phyloP scores from a whole-genome alignment of 2,329 filamentous ascomycete species.

The Rutstroemia sp. region DNA sequence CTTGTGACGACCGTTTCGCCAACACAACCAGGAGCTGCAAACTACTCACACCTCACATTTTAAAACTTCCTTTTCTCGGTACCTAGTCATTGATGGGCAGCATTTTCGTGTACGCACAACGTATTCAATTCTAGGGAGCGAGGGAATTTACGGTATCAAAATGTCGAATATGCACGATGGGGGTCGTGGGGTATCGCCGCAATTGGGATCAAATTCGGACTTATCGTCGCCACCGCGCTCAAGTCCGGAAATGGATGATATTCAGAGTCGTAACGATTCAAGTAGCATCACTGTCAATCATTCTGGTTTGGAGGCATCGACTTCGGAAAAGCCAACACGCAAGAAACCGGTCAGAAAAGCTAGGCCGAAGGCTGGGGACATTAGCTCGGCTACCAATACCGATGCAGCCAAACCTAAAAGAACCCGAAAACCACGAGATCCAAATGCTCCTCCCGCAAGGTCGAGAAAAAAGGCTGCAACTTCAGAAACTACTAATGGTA shows the following conservation, averaged over 20 bases:
- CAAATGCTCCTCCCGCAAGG: slow-evolving; percentile 47
- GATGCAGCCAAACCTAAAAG: slow-evolving; percentile 40
- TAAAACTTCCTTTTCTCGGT: no score
- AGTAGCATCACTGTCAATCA: slow-evolving; percentile 19
- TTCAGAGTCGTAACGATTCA: slow-evolving; percentile 12
- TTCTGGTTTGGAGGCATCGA: slow-evolving; percentile 11
- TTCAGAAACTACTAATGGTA: slow-evolving; percentile 22
- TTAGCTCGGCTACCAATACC: slow-evolving; percentile 34
- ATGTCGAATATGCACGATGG: slow-evolving; percentile 6
- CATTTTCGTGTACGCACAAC: background rate
- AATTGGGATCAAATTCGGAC: slow-evolving; percentile 31
- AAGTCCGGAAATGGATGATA: slow-evolving; percentile 39
- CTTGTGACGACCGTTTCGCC: slow-evolving; percentile 12
- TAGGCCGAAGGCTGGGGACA: slow-evolving; percentile 39
- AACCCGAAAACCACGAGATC: slow-evolving; percentile 50
- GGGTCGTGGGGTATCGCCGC: slow-evolving; percentile 8
- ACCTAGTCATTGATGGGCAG: background rate
- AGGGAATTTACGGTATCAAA: background rate
- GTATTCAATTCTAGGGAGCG: background rate
- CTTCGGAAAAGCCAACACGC: slow-evolving; percentile 28
- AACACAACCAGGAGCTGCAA: background rate
- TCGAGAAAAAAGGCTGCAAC: slow-evolving; percentile 46
- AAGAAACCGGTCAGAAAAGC: slow-evolving; percentile 62
- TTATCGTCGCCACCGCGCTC: slow-evolving; percentile 46
- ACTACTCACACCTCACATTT: background rate